phyloP scores from a whole-genome alignment of 2,329 filamentous ascomycete genomes.

The Calonectria leucothoes region DNA sequence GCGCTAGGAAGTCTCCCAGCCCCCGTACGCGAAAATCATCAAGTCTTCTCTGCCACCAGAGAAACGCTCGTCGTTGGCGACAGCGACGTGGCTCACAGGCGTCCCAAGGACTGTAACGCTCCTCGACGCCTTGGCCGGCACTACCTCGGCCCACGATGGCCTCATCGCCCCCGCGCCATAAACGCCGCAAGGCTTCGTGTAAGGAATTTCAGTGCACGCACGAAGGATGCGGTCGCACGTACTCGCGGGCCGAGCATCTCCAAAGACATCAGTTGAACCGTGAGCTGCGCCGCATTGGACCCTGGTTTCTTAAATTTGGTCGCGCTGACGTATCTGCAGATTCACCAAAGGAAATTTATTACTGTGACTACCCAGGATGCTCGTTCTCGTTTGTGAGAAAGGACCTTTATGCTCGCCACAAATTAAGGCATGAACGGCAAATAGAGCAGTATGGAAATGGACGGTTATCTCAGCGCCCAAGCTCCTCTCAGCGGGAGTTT shows the following conservation, averaged over 20 bases:
- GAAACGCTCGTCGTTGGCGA: not conserved
- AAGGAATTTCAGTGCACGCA: slow-evolving; percentile 46
- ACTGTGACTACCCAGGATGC: slow-evolving; percentile 43
- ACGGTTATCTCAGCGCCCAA: slow-evolving; percentile 37
- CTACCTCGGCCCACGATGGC: slow-evolving; percentile 33
- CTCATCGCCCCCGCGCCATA: slow-evolving; percentile 44
- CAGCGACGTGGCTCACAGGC: not conserved
- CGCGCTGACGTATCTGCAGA: slow-evolving; percentile 34
- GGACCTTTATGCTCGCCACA: slow-evolving; percentile 43
- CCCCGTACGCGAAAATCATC: not conserved
- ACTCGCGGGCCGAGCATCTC: slow-evolving; percentile 43
- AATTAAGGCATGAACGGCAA: slow-evolving; percentile 42
- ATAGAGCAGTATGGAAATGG: slow-evolving; percentile 42
- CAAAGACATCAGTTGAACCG: slow-evolving; percentile 43
- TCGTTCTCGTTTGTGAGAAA: slow-evolving; percentile 44
- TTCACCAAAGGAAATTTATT: slow-evolving; percentile 45
- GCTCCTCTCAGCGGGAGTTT: slow-evolving; percentile 37
- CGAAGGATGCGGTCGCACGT: slow-evolving; percentile 43
- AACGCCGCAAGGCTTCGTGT: slow-evolving; percentile 45
- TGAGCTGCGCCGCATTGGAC: slow-evolving; percentile 17
- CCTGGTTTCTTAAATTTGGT: not conserved
- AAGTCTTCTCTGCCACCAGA: not conserved
- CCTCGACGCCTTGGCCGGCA: not conserved
- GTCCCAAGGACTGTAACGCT: not conserved
- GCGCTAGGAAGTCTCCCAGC: slow-evolving; percentile 10